A percentile compares a stretch with the other conserved stretches of the same genome.
Evolutionary conservation across 2,329 filamentous ascomycete genomes (phyloP).

Genomic region (Apiospora hydei): DNA sequence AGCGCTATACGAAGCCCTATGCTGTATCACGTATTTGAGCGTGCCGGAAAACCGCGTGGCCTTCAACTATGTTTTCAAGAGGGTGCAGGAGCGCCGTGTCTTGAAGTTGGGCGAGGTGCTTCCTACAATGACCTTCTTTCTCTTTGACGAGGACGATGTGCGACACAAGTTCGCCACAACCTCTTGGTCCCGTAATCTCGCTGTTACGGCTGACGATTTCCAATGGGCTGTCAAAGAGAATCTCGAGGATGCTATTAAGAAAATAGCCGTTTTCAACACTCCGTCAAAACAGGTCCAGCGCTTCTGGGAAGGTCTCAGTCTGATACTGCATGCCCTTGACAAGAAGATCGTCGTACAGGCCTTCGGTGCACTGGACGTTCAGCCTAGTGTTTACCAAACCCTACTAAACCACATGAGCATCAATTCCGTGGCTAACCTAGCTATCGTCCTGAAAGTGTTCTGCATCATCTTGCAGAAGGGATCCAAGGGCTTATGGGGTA

Average conservation of each 20-base stretch:
- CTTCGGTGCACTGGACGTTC: conserved; percentile 79
- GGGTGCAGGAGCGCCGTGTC: conserved; percentile 80
- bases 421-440: conserved; percentile 64
- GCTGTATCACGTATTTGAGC: conserved; percentile 79
- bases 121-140: conserved; percentile 83
- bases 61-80: conserved; percentile 84
- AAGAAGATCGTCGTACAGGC: conserved; percentile 79
- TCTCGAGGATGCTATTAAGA: conserved; percentile 70
- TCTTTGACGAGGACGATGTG: conserved; percentile 75
- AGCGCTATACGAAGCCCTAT: conserved; percentile 87
- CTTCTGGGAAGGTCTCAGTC: conserved; percentile 81
- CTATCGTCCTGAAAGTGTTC: conserved; percentile 74
- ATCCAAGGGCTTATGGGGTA: conserved; percentile 85
- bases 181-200: conserved; percentile 70
- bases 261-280: conserved; percentile 59
- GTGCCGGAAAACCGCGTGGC: conserved; percentile 57
- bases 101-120: conserved; percentile 77
- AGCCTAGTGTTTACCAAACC: conserved; percentile 73
- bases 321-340: conserved; percentile 77
- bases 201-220: conserved; percentile 76
- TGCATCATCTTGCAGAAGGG: conserved; percentile 76
- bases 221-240: conserved; percentile 85
- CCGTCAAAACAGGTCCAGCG: conserved; percentile 61
- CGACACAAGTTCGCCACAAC: conserved; percentile 72
- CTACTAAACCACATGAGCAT: conserved; percentile 64